These are phyloP conservation scores for Phytophthora citricola DNA, from an alignment of 352 stramenopile species.

Conservation along the genomic window DNA sequence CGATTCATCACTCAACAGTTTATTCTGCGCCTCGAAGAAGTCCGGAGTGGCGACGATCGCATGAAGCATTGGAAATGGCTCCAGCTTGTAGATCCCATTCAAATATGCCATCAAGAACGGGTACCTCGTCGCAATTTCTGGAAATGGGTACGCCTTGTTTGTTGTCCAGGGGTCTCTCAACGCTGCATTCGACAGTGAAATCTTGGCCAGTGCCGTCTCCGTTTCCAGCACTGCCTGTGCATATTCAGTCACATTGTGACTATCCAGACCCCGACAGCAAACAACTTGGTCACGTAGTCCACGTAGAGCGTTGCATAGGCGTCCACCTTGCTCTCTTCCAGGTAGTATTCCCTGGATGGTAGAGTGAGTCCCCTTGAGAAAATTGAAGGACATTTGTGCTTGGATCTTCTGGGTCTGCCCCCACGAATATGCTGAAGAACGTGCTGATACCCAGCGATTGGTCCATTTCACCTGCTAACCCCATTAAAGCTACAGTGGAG, in stretches of 20 bases:
- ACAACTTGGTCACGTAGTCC: slow-evolving; percentile 56
- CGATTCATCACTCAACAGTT: slow-evolving; percentile 43
- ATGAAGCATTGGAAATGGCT: slow-evolving; percentile 44
- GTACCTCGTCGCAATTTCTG: slow-evolving; percentile 57
- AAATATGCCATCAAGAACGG: slow-evolving; percentile 63
- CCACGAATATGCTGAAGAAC: slow-evolving; percentile 61
- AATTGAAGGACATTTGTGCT: slow-evolving; percentile 54
- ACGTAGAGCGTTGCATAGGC: slow-evolving; percentile 51
- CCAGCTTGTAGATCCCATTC: slow-evolving; percentile 48
- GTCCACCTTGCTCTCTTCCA: slow-evolving; percentile 49
- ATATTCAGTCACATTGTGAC: slow-evolving; percentile 48
- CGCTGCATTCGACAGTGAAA: slow-evolving; percentile 88
- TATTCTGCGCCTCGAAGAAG: slow-evolving; percentile 61
- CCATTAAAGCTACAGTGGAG: slow-evolving; percentile 49
- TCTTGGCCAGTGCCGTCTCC: slow-evolving; percentile 82
- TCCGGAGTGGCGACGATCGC: slow-evolving; percentile 56
- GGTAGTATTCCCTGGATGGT: slow-evolving; percentile 71
- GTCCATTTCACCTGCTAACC: slow-evolving; percentile 51
- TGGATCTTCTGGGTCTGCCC: slow-evolving; percentile 54
- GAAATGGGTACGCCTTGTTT: slow-evolving; percentile 86
- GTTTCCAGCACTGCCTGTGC: slow-evolving; percentile 57
- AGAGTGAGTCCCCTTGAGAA: slow-evolving; percentile 67
- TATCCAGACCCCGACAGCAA: slow-evolving; percentile 47
- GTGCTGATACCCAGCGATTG: slow-evolving; percentile 52
- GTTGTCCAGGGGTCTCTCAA: slow-evolving; percentile 86